These are phyloP conservation scores for Catenaria anguillulae DNA, from an alignment of 371 early-diverging fungal genomes.

Conservation along the genomic window DNA sequence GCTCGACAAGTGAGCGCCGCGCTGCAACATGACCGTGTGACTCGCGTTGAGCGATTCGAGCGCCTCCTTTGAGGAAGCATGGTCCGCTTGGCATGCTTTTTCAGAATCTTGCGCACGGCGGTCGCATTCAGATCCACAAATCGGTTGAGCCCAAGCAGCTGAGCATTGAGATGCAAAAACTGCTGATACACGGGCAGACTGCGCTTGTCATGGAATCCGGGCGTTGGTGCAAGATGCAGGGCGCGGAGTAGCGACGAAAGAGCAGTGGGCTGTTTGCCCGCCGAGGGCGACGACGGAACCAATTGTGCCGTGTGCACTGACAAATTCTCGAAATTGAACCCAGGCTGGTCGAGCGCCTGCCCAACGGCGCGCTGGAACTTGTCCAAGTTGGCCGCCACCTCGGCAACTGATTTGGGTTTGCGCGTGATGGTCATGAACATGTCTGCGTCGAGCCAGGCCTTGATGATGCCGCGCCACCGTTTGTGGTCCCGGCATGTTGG, in stretches of 20 bases:
- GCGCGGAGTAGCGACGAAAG: neutral
- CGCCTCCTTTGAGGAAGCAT: neutral
- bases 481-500: neutral
- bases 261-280: neutral
- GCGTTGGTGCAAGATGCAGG: neutral
- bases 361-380: neutral
- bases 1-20: neutral
- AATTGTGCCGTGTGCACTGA: neutral
- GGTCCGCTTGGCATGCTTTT: conserved; percentile 13
- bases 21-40: neutral
- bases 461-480: neutral
- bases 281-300: neutral
- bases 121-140: conserved; percentile 11
- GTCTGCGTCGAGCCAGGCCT: neutral
- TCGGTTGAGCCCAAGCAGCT: conserved; percentile 7
- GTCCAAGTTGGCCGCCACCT: neutral
- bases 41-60: neutral
- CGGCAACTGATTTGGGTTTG: neutral
- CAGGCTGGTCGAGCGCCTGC: neutral
- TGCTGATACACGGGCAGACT: neutral
- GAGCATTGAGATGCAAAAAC: conserved; percentile 8
- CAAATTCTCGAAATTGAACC: neutral
- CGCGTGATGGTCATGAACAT: neutral
- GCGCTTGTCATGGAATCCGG: neutral
- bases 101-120: conserved; percentile 11